Conservation (phyloP, 176 grass and related monocot species). For the maize (Zea mays) region DNA sequence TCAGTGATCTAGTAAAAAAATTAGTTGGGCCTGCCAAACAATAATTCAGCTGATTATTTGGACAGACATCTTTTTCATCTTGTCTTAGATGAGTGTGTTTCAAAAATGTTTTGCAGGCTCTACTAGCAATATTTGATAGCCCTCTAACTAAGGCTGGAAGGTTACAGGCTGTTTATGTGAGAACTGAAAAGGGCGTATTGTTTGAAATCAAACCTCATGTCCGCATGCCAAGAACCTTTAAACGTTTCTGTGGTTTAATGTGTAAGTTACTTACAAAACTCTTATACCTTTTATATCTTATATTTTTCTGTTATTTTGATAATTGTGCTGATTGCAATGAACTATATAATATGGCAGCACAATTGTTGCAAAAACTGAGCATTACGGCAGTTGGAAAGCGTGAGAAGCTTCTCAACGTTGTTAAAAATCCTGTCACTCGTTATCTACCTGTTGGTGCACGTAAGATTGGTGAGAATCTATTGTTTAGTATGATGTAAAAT, state of each 20-base stretch:
- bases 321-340: constrained; percentile 24
- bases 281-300: neutral
- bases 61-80: neutral
- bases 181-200: constrained; percentile 86
- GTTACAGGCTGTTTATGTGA: constrained; percentile 91
- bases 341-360: constrained; percentile 51
- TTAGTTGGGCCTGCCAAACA: neutral
- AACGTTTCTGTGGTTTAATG: constrained; percentile 88
- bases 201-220: constrained; percentile 98
- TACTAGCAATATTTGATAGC: constrained; percentile 96
- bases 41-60: neutral
- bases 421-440: constrained; percentile 91
- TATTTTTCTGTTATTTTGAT: neutral
- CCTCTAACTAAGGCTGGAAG: constrained; percentile 91
- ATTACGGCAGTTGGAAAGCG: constrained; percentile 86
- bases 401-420: constrained; percentile 95
- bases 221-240: constrained; percentile 85
- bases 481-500: constrained; percentile 1
- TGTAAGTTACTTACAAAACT: constrained; percentile 58
- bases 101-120: constrained; percentile 53
- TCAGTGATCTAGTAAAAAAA: neutral
- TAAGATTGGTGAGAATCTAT: constrained; percentile 69
- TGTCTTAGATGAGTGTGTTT: neutral
- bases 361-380: constrained; percentile 94
- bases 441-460: constrained; percentile 73